Conservation (phyloP, 176 grass and related monocot genomes). For the Aegilops longissima region DNA sequence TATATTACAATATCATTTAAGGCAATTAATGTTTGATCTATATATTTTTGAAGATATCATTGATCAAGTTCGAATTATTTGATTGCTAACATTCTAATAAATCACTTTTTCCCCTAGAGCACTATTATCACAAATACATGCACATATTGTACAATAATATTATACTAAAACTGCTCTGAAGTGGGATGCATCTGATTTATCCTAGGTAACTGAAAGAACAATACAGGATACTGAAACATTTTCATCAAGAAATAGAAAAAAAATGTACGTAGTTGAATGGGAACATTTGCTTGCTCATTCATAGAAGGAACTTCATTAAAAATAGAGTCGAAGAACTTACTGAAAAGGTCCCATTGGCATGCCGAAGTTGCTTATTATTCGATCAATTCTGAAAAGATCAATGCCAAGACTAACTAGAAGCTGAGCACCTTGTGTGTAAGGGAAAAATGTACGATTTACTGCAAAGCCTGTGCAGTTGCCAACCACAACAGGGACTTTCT, state of each 20-base stretch:
- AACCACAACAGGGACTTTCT: slow-evolving; percentile 94
- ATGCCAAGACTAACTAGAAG: slow-evolving; percentile 85
- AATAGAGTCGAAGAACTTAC: slow-evolving; percentile 53
- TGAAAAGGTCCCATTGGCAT: slow-evolving; percentile 99
- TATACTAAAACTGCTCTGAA: background rate
- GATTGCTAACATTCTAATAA: background rate
- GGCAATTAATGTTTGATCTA: background rate
- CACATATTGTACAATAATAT: background rate
- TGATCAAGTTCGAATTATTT: background rate
- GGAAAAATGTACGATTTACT: slow-evolving; percentile 97
- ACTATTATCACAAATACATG: background rate
- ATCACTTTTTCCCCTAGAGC: background rate
- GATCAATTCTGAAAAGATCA: slow-evolving; percentile 85
- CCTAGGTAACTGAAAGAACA: background rate
- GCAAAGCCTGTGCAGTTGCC: slow-evolving; percentile 98
- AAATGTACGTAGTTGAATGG: background rate
- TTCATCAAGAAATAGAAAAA: background rate
- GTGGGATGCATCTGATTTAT: background rate
- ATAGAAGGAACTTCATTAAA: background rate
- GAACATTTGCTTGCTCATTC: background rate
- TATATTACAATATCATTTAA: background rate
- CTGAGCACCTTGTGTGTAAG: slow-evolving; percentile 73
- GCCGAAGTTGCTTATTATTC: slow-evolving; percentile 77
- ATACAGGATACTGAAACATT: background rate
- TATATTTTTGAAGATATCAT: background rate